A percentile compares a stretch with the other conserved stretches of the same genome.
These are phyloP conservation scores for Debaryomyces psychrophilus DNA, from an alignment of 1,139 yeast genomes.

Conservation along the genomic window DNA sequence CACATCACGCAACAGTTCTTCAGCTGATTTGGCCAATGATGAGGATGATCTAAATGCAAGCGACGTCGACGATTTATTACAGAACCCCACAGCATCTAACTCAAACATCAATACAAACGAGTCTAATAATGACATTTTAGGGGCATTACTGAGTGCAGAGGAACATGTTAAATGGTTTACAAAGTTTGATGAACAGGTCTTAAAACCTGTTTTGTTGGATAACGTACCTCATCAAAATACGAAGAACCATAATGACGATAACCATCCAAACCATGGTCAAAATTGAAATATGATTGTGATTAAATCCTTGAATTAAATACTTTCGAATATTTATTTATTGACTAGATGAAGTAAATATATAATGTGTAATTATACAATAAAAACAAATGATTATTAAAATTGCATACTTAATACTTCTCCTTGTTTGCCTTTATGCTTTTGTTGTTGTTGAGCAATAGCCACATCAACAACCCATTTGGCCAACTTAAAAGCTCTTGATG, in stretches of 20 bases:
- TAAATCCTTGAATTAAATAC: not conserved
- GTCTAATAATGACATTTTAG: constrained; percentile 35
- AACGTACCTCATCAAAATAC: constrained; percentile 31
- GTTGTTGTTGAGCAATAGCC: constrained; percentile 56
- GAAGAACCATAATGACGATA: constrained; percentile 14
- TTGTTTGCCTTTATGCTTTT: constrained; percentile 13
- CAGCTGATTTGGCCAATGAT: constrained; percentile 27
- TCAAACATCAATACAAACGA: constrained; percentile 11
- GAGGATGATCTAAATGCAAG: constrained; percentile 41
- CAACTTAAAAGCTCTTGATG: constrained; percentile 63
- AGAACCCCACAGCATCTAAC: constrained; percentile 10
- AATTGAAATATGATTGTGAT: not conserved
- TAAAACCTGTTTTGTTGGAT: constrained; percentile 92
- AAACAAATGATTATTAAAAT: not conserved
- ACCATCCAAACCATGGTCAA: not conserved
- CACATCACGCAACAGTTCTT: constrained; percentile 15
- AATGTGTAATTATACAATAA: constrained; percentile 4
- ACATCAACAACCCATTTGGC: constrained; percentile 75
- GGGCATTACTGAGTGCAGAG: constrained; percentile 59
- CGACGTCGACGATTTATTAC: constrained; percentile 44
- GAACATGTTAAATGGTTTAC: constrained; percentile 91
- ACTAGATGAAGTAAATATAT: constrained; percentile 5
- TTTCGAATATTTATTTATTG: not conserved
- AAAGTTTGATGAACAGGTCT: constrained; percentile 90
- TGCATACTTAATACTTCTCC: constrained; percentile 6